These are phyloP conservation scores for Mimosa bimucronata DNA, from an alignment of 306 rosid genomes.

Conservation along the genomic window DNA sequence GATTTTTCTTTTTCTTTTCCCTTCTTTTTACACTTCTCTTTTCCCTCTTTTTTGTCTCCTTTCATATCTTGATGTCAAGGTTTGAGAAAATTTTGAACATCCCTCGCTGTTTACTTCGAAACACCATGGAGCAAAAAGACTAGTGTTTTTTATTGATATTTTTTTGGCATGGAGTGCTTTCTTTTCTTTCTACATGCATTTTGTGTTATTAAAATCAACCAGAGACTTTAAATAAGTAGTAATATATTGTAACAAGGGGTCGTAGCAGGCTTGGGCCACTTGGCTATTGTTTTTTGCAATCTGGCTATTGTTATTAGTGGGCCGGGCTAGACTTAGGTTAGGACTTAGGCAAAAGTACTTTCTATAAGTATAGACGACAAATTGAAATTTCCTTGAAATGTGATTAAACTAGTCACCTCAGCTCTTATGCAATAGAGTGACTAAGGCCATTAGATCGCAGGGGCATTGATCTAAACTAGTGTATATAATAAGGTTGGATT, in stretches of 20 bases:
- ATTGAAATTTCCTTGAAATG: background rate
- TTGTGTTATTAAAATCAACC: background rate
- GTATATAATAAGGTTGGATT: background rate
- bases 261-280: too few species aligned
- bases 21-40: conserved; percentile 19
- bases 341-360: background rate
- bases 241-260: too few species aligned
- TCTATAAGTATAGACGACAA: background rate
- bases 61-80: background rate
- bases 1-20: conserved; percentile 33
- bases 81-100: conserved; percentile 6
- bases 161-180: background rate
- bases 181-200: background rate
- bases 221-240: background rate
- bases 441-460: background rate
- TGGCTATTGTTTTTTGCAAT: background rate
- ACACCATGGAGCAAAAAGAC: background rate
- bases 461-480: background rate
- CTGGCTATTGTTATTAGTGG: background rate
- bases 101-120: conserved; percentile 21
- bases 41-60: conserved; percentile 28
- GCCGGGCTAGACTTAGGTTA: background rate
- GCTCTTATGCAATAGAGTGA: background rate
- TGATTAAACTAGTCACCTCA: background rate
- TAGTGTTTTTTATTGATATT: background rate